Evolutionary conservation across 1,284 basidiomycete species (phyloP), one percentile per base, ranked within the genome.

Genomic region (Boletus mariae): DNA sequence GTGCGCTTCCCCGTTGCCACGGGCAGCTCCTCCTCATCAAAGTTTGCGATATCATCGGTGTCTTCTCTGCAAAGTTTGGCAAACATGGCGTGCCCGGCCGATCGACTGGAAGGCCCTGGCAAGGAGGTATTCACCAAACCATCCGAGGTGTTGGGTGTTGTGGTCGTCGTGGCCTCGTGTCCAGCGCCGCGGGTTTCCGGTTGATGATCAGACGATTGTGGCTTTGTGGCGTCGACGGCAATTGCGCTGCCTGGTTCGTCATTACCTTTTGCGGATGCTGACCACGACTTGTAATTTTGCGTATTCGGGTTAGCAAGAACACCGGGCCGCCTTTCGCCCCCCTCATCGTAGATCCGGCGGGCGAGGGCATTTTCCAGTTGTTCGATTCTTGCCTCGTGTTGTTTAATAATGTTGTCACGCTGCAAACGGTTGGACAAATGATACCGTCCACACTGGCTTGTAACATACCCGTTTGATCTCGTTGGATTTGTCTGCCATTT

Each of bases 401-500:
- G 51, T 59, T 71, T 68, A 38, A 75, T 73, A 53, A 72, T 60
- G 47, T 72, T 75, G 47, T 81, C 78, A 56, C 73, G 71, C 79
- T 80, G 45, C 40, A 55, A 60, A 52, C 47, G 44, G 44, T 59
- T 45, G 45, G 53, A 44, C 11, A 56, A 54, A 52, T 40, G 49
- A 45, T 20, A 13, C 23, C 51, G 40, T 49, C 47, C 20, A 47
- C 47, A 29, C 45, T 44, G 15, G 25, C 28, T 41, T 13, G 29
- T 32, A 9, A 38, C 70, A 32, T 56, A 80, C 81, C 57, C 74
- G 66, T 55, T 76, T 75, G 29, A 83, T 71, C 50, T 82, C 79
- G 57, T 82, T 79, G 45, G 71, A 71, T 61, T 80, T 83, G 37
- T 68, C 72, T 20, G 80, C 72, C 28, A 75, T 68, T 23, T 76